Conservation (phyloP, 177 flowering plant genomes). For the Vitis hybrid region DNA sequence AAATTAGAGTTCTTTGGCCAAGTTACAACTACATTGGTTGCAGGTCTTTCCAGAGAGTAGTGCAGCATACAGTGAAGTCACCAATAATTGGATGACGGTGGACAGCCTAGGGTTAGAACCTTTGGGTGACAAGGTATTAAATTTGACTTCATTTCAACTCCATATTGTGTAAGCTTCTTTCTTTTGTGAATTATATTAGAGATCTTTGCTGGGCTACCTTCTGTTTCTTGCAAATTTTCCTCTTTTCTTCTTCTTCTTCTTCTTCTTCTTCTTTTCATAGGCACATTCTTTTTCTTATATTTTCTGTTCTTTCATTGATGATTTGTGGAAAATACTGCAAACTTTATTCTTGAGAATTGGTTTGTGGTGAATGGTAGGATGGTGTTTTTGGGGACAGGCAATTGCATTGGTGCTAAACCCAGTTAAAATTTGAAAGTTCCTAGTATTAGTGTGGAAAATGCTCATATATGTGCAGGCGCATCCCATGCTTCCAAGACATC, state of each 20-base stretch:
- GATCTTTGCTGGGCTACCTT: not conserved
- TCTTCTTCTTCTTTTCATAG: not conserved
- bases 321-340: too few relatives aligned
- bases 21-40: constrained; percentile 4
- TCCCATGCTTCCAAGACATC: too few relatives aligned
- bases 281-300: too few relatives aligned
- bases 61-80: not conserved
- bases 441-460: too few relatives aligned
- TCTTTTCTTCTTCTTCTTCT: not conserved
- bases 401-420: too few relatives aligned
- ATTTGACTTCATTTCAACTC: not conserved
- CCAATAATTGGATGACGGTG: constrained; percentile 9
- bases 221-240: not conserved
- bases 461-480: too few relatives aligned
- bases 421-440: too few relatives aligned
- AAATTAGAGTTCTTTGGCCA: not conserved
- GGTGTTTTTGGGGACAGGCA: too few relatives aligned
- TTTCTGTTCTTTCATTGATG: too few relatives aligned
- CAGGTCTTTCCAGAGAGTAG: constrained; percentile 16
- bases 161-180: not conserved
- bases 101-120: constrained; percentile 16
- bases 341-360: too few relatives aligned
- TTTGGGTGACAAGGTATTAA: constrained; percentile 20
- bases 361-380: too few relatives aligned
- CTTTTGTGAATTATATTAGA: not conserved